A percentile compares a stretch with the other conserved stretches of the same genome.
Evolutionary conservation across 495 filamentous ascomycete species (phyloP).

Genomic region (Xylaria flabelliformis): DNA sequence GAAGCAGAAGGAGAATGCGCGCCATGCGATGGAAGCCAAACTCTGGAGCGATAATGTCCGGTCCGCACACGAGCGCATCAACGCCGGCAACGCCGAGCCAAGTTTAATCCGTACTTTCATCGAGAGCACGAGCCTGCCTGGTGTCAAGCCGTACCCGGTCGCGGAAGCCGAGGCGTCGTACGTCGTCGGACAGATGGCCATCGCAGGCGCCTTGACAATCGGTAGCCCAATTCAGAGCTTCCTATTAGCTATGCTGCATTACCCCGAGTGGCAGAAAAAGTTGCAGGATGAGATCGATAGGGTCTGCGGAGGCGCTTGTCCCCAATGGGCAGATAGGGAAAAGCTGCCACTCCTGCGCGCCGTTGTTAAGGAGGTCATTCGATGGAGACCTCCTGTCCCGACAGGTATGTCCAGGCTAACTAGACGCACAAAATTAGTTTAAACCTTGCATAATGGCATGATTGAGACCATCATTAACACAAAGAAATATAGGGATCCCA

Average conservation of each 20-base stretch:
- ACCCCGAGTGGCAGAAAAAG: conserved; percentile 60
- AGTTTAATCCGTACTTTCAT: conserved; percentile 56
- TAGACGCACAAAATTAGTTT: neutral
- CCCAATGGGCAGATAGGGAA: conserved; percentile 55
- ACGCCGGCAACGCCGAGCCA: conserved; percentile 36
- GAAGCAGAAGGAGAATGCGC: conserved; percentile 55
- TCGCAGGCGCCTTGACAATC: conserved; percentile 55
- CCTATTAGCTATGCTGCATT: conserved; percentile 65
- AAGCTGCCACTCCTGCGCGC: conserved; percentile 58
- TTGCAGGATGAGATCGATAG: conserved; percentile 63
- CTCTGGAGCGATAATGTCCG: conserved; percentile 49
- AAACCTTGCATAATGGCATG: neutral
- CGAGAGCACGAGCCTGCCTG: conserved; percentile 28
- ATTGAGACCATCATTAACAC: conserved; percentile 12
- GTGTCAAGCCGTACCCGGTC: neutral
- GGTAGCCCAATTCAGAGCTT: conserved; percentile 62
- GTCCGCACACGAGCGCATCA: conserved; percentile 45
- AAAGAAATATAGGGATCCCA: conserved; percentile 49
- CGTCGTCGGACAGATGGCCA: conserved; percentile 57
- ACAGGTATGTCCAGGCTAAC: conserved; percentile 42
- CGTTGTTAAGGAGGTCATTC: conserved; percentile 64
- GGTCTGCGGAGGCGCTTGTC: conserved; percentile 54
- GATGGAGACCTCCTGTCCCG: conserved; percentile 65
- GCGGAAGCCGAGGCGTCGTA: conserved; percentile 47
- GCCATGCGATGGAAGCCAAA: conserved; percentile 48